Conservation (phyloP, 257 asterid species). For the Solanum corneliomulleri region DNA sequence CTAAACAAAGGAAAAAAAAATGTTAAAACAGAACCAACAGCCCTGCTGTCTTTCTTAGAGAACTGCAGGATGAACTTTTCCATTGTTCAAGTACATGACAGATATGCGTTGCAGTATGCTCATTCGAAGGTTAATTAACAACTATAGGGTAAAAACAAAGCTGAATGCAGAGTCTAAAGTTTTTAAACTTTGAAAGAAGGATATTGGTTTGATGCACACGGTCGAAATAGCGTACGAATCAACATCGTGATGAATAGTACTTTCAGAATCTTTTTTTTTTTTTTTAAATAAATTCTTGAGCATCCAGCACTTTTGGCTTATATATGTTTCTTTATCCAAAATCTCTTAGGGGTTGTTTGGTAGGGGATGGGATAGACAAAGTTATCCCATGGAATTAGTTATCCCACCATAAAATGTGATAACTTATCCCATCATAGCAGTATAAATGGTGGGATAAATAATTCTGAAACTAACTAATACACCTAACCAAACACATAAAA, state of each 20-base stretch:
- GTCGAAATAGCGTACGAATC: background rate
- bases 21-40: background rate
- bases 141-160: background rate
- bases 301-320: background rate
- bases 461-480: background rate
- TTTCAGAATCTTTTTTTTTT: background rate
- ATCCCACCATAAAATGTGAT: no score
- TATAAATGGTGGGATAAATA: no score
- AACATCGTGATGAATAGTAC: background rate
- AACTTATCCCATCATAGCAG: no score
- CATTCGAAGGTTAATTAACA: background rate
- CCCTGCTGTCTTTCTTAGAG: background rate
- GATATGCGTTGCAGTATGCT: background rate
- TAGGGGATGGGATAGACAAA: no score
- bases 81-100: background rate
- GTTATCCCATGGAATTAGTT: no score
- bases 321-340: background rate
- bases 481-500: background rate
- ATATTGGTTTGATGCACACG: background rate
- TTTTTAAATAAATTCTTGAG: background rate
- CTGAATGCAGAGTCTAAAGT: background rate
- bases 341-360: background rate
- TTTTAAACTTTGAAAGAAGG: background rate
- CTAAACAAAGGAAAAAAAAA: background rate
- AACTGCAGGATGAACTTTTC: background rate